These are phyloP conservation scores for Spathaspora passalidarum DNA, from an alignment of 805 yeast species.

Conservation along the genomic window DNA sequence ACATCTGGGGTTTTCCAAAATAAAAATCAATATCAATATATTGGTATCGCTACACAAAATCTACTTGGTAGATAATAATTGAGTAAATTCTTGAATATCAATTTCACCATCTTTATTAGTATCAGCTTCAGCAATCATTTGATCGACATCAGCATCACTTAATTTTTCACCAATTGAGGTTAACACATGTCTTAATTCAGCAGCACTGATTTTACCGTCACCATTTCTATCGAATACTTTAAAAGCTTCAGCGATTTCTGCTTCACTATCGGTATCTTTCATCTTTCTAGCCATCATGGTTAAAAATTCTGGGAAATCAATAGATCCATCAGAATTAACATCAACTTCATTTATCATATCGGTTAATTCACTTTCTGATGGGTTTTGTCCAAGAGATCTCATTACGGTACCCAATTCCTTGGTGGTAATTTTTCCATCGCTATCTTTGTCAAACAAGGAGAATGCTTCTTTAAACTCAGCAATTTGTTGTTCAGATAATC, in stretches of 20 bases:
- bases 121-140: conserved; percentile 95
- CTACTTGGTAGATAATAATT: conserved; percentile 75
- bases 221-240: conserved; percentile 96
- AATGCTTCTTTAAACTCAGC: conserved; percentile 98
- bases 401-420: conserved; percentile 95
- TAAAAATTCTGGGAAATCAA: conserved; percentile 47
- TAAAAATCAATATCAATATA: not conserved
- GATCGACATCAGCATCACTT: conserved; percentile 95
- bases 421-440: conserved; percentile 95
- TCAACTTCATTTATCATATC: conserved; percentile 98
- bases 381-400: conserved; percentile 98
- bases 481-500: conserved; percentile 93
- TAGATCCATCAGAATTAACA: conserved; percentile 83
- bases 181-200: conserved; percentile 93
- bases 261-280: conserved; percentile 96
- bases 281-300: conserved; percentile 59
- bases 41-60: not conserved
- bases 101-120: conserved; percentile 96
- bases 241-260: conserved; percentile 95
- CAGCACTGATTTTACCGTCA: conserved; percentile 94
- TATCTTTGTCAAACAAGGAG: conserved; percentile 93
- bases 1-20: too few species aligned
- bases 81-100: conserved; percentile 94
- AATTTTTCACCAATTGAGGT: conserved; percentile 97
- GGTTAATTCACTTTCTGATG: conserved; percentile 91